Evolutionary conservation across 768 basidiomycete genomes (phyloP).

Genomic region (Serendipita sp.): DNA sequence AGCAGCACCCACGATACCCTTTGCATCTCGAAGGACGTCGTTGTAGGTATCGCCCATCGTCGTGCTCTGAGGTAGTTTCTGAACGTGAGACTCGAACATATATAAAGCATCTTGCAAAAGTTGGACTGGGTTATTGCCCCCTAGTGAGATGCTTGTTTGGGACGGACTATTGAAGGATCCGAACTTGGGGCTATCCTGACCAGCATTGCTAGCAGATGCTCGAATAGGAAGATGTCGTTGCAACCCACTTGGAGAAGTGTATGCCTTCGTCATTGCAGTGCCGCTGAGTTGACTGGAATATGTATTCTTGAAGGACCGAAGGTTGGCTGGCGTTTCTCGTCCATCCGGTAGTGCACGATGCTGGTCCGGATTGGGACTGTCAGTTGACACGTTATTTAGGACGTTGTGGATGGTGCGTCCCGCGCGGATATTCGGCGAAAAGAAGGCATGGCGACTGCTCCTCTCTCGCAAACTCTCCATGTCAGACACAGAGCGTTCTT

Average conservation of each 20-base stretch:
- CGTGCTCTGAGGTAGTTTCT: constrained; percentile 33
- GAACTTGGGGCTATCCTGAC: not conserved
- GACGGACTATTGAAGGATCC: not conserved
- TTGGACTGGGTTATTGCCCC: not conserved
- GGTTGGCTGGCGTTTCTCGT: not conserved
- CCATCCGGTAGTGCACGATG: not conserved
- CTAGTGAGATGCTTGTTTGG: not conserved
- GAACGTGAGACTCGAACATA: constrained; percentile 52
- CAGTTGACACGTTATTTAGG: not conserved
- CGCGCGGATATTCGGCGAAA: not conserved
- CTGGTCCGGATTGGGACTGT: not conserved
- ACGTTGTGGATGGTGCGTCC: not conserved
- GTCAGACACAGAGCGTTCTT: not conserved
- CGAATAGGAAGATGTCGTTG: not conserved
- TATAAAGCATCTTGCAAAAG: constrained; percentile 32
- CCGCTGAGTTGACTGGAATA: not conserved
- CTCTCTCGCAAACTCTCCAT: not conserved
- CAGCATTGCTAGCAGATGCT: not conserved
- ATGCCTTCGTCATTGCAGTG: not conserved
- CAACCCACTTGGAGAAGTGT: not conserved
- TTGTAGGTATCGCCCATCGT: constrained; percentile 25
- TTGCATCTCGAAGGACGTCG: constrained; percentile 45
- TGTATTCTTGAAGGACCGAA: not conserved
- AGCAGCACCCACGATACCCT: constrained; percentile 45
- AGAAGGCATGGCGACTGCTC: not conserved